Evolutionary conservation across 805 yeast species (phyloP).

Genomic region (Pichia gijzeniarum): DNA sequence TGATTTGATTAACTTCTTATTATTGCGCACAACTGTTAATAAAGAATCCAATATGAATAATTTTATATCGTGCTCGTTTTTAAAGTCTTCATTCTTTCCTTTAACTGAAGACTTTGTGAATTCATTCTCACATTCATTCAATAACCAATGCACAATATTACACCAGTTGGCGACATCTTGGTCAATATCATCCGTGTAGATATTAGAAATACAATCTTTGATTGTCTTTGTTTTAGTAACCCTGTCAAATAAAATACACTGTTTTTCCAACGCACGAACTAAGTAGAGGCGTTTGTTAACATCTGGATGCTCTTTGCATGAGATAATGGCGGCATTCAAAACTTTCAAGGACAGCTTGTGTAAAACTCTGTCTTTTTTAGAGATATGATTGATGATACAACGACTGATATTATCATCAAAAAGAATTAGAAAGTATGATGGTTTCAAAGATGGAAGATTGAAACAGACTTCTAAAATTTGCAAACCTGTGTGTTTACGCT

Average conservation of each 20-base stretch:
- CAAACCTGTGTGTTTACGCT: slow-evolving; percentile 82
- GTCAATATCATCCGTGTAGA: slow-evolving; percentile 1
- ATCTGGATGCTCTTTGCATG: slow-evolving; percentile 20
- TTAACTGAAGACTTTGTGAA: slow-evolving; percentile 9
- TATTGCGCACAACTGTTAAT: slow-evolving; percentile 11
- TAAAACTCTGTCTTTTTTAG: slow-evolving; percentile 58
- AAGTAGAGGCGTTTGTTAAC: slow-evolving; percentile 17
- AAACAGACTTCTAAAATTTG: slow-evolving; percentile 53
- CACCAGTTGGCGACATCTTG: slow-evolving; percentile 6
- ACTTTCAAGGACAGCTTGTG: slow-evolving; percentile 58
- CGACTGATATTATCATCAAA: slow-evolving; percentile 65
- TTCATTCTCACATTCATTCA: slow-evolving; percentile 6
- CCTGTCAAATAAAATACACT: slow-evolving; percentile 67
- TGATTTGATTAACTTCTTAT: slow-evolving; percentile 8
- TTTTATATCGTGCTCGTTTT: slow-evolving; percentile 9
- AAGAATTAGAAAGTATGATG: slow-evolving; percentile 23
- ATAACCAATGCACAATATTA: slow-evolving; percentile 11
- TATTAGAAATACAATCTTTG: slow-evolving; percentile 34
- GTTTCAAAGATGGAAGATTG: slow-evolving; percentile 15
- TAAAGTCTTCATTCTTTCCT: slow-evolving; percentile 11
- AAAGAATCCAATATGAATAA: slow-evolving; percentile 10
- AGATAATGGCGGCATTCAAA: slow-evolving; percentile 37
- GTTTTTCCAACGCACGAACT: slow-evolving; percentile 35
- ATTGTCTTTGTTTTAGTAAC: slow-evolving; percentile 67
- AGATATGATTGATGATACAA: slow-evolving; percentile 67